Conservation (phyloP, 2,329 filamentous ascomycete genomes). For the Cucurbitaria berberidis region DNA sequence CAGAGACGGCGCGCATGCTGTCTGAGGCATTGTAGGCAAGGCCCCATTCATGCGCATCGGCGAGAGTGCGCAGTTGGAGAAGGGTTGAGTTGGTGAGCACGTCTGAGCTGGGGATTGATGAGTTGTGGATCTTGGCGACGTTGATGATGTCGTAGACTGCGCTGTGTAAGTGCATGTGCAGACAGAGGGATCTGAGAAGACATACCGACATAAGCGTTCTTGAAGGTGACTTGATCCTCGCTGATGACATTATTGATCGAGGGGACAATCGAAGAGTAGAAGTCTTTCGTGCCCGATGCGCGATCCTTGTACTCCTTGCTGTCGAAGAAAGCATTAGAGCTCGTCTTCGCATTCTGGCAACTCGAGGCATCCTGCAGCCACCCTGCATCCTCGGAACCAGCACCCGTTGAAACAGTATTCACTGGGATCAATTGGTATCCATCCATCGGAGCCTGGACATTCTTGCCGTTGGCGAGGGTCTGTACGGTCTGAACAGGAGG, state of each 20-base stretch:
- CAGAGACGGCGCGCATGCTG: slow-evolving; percentile 53
- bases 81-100: slow-evolving; percentile 67
- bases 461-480: slow-evolving; percentile 73
- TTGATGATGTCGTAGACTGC: slow-evolving; percentile 67
- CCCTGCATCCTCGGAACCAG: slow-evolving; percentile 63
- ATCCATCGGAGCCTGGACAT: slow-evolving; percentile 69
- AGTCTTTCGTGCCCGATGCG: slow-evolving; percentile 57
- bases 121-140: slow-evolving; percentile 67
- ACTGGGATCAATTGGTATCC: slow-evolving; percentile 88
- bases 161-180: neutral
- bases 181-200: neutral
- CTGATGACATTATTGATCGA: slow-evolving; percentile 61
- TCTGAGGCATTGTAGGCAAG: slow-evolving; percentile 76
- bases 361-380: slow-evolving; percentile 66
- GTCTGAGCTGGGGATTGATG: slow-evolving; percentile 62
- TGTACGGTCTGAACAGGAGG: slow-evolving; percentile 69
- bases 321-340: slow-evolving; percentile 65
- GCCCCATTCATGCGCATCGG: slow-evolving; percentile 80
- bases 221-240: slow-evolving; percentile 58
- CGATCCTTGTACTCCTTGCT: slow-evolving; percentile 58
- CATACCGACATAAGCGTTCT: slow-evolving; percentile 69
- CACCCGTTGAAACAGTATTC: slow-evolving; percentile 63
- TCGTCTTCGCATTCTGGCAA: slow-evolving; percentile 62
- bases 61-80: slow-evolving; percentile 71
- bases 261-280: slow-evolving; percentile 61